Conservation (phyloP, 805 yeast species). For the Metschnikowia anglica region DNA sequence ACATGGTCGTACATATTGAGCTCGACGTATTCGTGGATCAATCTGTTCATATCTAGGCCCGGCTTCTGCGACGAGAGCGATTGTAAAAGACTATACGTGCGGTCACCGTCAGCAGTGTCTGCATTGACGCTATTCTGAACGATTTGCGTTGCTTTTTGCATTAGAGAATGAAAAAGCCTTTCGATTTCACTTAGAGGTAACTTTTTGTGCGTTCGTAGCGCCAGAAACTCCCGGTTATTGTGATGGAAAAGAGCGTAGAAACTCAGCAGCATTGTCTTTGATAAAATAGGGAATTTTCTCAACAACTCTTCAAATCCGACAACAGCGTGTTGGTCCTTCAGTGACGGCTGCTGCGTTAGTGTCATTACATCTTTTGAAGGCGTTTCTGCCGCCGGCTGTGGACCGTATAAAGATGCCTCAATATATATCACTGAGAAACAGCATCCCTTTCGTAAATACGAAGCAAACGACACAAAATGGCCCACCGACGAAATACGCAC, state of each 20-base stretch:
- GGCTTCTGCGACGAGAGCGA: conserved; percentile 36
- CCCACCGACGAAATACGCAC: conserved; percentile 46
- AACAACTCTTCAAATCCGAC: conserved; percentile 39
- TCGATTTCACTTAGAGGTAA: conserved; percentile 29
- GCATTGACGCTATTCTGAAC: conserved; percentile 40
- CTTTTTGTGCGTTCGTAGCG: conserved; percentile 29
- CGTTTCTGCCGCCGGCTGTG: conserved; percentile 3
- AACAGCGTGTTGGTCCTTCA: background rate
- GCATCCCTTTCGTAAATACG: conserved; percentile 57
- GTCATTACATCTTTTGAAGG: background rate
- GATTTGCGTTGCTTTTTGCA: conserved; percentile 36
- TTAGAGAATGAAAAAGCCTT: conserved; percentile 32
- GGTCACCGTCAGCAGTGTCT: conserved; percentile 37
- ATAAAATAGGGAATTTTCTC: conserved; percentile 39
- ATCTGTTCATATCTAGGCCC: conserved; percentile 46
- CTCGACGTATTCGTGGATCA: conserved; percentile 73
- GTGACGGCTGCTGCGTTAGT: background rate
- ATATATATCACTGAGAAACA: conserved; percentile 57
- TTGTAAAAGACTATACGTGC: conserved; percentile 31
- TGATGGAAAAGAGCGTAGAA: conserved; percentile 43
- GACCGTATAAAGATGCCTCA: conserved; percentile 34
- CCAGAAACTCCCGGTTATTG: conserved; percentile 34
- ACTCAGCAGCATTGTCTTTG: conserved; percentile 39
- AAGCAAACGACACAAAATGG: conserved; percentile 54
- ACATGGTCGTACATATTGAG: conserved; percentile 61